Evolutionary conservation across 2,329 filamentous ascomycete genomes (phyloP), one percentile per base, ranked within the genome.

Genomic region (Hypoxylon sp.): DNA sequence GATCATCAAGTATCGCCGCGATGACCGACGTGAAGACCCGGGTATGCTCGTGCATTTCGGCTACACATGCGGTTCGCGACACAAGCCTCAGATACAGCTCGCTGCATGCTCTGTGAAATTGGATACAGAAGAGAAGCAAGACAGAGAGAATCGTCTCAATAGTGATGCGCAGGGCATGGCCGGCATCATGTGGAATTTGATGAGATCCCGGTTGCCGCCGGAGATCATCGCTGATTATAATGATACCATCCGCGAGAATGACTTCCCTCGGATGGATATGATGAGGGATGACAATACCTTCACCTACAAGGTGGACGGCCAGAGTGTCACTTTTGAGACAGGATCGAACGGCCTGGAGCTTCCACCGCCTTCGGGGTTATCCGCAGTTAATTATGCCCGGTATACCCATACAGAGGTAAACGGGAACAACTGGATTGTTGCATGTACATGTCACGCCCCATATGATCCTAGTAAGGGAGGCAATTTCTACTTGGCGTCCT

Each of bases 251-350:
- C 30, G 48, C 1, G 30, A 60, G 10, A 41, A 62, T 28, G 63
- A 66, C n/a, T 60, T 70, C 2, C 72, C 73, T 11, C 66, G 69
- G 7, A 69, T 74, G 68, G 68, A 73, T 11, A 73, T 73, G 68
- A 52, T 50, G 36, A 63, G 59, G 3, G 51, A 58, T 7, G 60
- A 65, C 6, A 51, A 65, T 10, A 67, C 50, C 2, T 73, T 75
- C 46, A 63, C 64, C 13, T 73, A 71, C 38, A 38, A 51, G 2
- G 25, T 72, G 9, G 28, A 60, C 2, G 71, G 65, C 9, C 23
- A 69, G 23, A 21, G 57, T 5, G 34, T 71, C 9, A 70, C 57
- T 4, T 72, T 73, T 58, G 17, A 32, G 3, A 48, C 53, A 2
- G 50, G 53, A 2, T 34, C 49, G 5, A 41, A 60, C 2, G 68